Evolutionary conservation across 306 rosid species (phyloP), one percentile per base, ranked within the genome.

Genomic region (Sindora glabra): DNA sequence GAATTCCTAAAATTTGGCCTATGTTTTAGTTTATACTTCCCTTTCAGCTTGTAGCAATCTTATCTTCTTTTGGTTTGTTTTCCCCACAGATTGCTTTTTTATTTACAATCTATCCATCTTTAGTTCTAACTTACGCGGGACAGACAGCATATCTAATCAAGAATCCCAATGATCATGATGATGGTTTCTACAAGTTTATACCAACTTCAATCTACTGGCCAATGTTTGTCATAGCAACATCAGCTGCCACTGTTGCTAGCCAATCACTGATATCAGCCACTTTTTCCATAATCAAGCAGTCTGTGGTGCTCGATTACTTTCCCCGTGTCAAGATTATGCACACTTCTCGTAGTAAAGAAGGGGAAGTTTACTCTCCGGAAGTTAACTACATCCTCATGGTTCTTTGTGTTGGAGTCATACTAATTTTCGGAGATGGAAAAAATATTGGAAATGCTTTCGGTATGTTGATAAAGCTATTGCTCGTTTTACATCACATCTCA

Each of bases 201-300:
- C 83, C 83, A 4, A 58, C 23, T 48, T 7, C 42, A 15, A 48
- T 72, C 32, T 77, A 73, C 62, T 77, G 79, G 83, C 83, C 83
- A 13, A 68, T 77, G 23, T 73, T 77, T 59, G 11, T 73, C 24
- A 2, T 77, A 48, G 50, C 83, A 16, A 72, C 83, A 48, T 58
- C 16, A 10, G 79, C 79, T 62, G 83, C 83, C 13, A 68, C 59
- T 48, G 79, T 77, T 57, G 83, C 79, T 36, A 77, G 83, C 56
- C 83, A 77, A 49, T 77, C 83, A 8, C 68, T 77, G 29, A 77
- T 73, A 72, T 77, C 83, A 59, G 83, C 83, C 45, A 72, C 79
- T 1, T 77, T 77, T 68, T 77, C 83, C 5, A 68, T 77, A 12
- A 77, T 77, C 69, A 72, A 77, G 65, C 83, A 77, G 62, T 68